A percentile compares a stretch with the other conserved stretches of the same genome.
phyloP scores from a whole-genome alignment of 495 filamentous ascomycete species.

The Talaromyces borbonicus region DNA sequence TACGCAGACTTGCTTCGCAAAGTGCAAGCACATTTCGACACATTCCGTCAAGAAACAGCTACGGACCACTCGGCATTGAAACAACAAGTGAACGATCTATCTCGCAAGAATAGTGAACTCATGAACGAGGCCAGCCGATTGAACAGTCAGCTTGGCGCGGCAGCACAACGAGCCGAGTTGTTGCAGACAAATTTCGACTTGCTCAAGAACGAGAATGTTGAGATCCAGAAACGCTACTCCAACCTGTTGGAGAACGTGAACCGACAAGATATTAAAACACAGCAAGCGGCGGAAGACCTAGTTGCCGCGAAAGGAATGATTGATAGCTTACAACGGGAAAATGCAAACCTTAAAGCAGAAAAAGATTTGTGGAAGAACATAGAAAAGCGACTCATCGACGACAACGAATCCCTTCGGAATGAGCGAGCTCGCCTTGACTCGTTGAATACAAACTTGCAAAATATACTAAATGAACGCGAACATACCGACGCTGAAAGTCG shows the following conservation, averaged over 20 bases:
- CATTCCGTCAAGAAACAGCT: conserved; percentile 73
- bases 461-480: conserved; percentile 81
- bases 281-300: conserved; percentile 88
- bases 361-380: conserved; percentile 87
- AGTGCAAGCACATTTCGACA: conserved; percentile 81
- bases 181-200: conserved; percentile 80
- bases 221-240: conserved; percentile 72
- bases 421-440: conserved; percentile 74
- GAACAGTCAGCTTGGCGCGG: conserved; percentile 72
- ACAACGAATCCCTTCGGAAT: conserved; percentile 73
- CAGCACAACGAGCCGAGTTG: conserved; percentile 75
- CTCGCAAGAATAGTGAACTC: conserved; percentile 68
- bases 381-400: conserved; percentile 73
- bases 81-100: conserved; percentile 75
- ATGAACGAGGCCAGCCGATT: conserved; percentile 66
- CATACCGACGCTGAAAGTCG: conserved; percentile 71
- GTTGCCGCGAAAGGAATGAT: conserved; percentile 71
- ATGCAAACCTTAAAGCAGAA: conserved; percentile 85
- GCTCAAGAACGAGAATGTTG: conserved; percentile 70
- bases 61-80: conserved; percentile 71
- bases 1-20: conserved; percentile 67
- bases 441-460: conserved; percentile 70
- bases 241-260: conserved; percentile 68
- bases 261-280: conserved; percentile 79
- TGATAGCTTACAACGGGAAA: conserved; percentile 85